phyloP scores from a whole-genome alignment of 1,284 basidiomycete genomes.

The Hemileia vastatrix region DNA sequence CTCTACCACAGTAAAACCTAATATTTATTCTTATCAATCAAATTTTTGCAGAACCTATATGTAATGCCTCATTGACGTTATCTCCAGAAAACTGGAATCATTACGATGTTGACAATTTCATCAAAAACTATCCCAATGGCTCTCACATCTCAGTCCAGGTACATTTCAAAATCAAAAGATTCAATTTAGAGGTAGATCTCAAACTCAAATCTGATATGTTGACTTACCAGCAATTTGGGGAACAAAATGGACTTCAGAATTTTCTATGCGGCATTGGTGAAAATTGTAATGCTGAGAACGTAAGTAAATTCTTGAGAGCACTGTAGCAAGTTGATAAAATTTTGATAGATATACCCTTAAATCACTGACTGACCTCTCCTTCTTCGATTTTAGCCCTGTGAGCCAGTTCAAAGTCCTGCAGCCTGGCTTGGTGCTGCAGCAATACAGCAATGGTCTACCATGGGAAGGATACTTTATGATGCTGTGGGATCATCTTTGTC shows the following conservation, averaged over 20 bases:
- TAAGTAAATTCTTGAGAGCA: neutral
- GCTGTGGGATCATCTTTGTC: too few species aligned
- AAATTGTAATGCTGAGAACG: conserved; percentile 12
- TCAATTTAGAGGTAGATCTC: neutral
- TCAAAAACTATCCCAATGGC: neutral
- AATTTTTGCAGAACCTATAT: too few species aligned
- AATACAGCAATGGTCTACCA: too few species aligned
- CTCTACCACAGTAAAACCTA: too few species aligned
- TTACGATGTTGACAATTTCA: conserved; percentile 5
- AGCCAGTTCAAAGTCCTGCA: conserved; percentile 18
- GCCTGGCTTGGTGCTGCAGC: too few species aligned
- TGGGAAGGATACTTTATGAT: too few species aligned
- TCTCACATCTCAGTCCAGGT: conserved; percentile 11
- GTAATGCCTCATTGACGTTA: conserved; percentile 7
- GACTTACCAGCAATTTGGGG: conserved; percentile 21
- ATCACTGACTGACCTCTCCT: neutral
- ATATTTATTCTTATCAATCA: too few species aligned
- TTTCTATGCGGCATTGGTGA: conserved; percentile 17
- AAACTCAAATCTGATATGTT: neutral
- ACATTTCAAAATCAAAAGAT: neutral
- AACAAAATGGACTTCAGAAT: conserved; percentile 8
- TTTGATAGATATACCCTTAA: too few species aligned
- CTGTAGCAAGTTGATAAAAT: too few species aligned
- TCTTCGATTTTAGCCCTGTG: neutral
- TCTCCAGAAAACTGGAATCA: conserved; percentile 8